Percentiles rank a stretch among this genome's conserved stretches.
Conservation (phyloP, 805 yeast species). For the Maudiozyma bulderi region DNA sequence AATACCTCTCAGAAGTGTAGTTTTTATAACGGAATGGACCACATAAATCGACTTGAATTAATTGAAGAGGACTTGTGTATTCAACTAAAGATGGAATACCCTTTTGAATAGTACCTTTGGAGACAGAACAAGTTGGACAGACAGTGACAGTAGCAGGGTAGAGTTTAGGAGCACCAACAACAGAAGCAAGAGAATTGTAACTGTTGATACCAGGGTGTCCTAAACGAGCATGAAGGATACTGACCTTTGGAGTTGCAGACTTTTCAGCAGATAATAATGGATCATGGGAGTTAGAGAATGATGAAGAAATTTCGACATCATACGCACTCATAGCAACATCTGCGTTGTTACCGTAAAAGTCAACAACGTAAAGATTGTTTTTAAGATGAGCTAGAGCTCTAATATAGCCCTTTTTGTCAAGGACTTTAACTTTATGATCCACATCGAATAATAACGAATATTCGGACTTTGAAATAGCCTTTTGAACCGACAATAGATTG, state of each 20-base stretch:
- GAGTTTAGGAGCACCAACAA: not conserved
- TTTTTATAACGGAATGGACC: slow-evolving; percentile 1
- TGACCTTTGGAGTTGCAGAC: not conserved
- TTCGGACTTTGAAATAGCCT: too few species aligned
- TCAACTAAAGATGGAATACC: not conserved
- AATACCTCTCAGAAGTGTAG: not conserved
- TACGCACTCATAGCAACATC: not conserved
- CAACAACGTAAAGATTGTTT: not conserved
- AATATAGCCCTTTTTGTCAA: too few species aligned
- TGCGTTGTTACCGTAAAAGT: not conserved
- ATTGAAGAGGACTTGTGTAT: slow-evolving; percentile 3
- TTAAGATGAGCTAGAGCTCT: slow-evolving; percentile 27
- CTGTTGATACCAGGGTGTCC: not conserved
- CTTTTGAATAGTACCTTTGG: slow-evolving; percentile 8
- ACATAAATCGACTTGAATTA: slow-evolving; percentile 4
- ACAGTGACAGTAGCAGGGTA: not conserved
- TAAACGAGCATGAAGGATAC: not conserved
- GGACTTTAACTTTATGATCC: too few species aligned
- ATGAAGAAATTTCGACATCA: not conserved
- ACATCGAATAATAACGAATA: too few species aligned
- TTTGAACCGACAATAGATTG: not conserved
- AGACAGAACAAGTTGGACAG: slow-evolving; percentile 1
- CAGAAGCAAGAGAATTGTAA: not conserved
- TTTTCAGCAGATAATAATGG: not conserved
- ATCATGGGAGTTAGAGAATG: not conserved